Evolutionary conservation across 2,329 filamentous ascomycete species (phyloP), one percentile per base, ranked within the genome.

Genomic region (Rhynchosporium agropyri): DNA sequence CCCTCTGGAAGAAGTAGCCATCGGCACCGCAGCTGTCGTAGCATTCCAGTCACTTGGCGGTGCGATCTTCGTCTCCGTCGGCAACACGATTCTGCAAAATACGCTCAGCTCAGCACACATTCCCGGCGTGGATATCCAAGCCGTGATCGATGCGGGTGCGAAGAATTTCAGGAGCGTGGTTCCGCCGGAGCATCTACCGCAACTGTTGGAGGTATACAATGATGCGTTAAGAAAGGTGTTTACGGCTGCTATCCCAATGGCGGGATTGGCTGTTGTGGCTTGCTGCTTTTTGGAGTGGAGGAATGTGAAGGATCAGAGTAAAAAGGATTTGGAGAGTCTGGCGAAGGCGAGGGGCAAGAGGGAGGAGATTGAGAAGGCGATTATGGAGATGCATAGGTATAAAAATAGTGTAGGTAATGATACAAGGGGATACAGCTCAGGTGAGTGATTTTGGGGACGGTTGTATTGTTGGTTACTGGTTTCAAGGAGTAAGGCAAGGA

Each of bases 191-290:
- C 78, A 75, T 63, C 70, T 85, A 1, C 64, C 71, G 2, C 75
- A 74, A 1, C 80, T 87, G 31, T 74, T 84, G 8, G 55, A 67
- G 0, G 82, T 80, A 0, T 87, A 87, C 73, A 86, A 85, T 68
- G 64, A 73, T 8, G 79, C 83, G 0, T 70, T 87, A 13, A 78
- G 77, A 9, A 74, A 80, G 63, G 79, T 79, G 0, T 87, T 83
- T 69, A 83, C 83, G 64, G 83, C 84, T 13, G 77, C 78, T 5
- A 77, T 82, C 10, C 83, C 81, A 0, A 73, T 83, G 67, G 76
- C 77, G 3, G 73, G 74, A 0, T 43, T 84, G n/a, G 80, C 78
- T 5, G 76, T 84, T 29, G 40, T 84, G 26, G 81, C 80, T 2
- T 76, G 79, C 1, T 69, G 78, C 5, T 77, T 78, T 38, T 78